These are phyloP conservation scores for Parachaetomium inaequale DNA, from an alignment of 495 filamentous ascomycete genomes.

Conservation along the genomic window DNA sequence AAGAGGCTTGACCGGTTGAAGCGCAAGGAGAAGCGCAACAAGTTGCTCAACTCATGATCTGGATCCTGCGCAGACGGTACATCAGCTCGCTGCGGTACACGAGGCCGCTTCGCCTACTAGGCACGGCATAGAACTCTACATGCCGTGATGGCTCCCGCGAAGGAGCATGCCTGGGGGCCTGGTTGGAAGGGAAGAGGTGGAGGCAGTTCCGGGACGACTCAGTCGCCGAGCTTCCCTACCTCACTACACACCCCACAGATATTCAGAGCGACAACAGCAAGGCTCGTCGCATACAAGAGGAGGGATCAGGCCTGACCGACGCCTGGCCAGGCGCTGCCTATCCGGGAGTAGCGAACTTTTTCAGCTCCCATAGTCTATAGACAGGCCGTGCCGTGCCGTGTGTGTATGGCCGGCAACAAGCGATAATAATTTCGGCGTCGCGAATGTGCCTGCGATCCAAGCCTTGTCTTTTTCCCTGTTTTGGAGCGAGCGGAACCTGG, in stretches of 20 bases:
- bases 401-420: too few species aligned
- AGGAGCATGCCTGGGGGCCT: neutral
- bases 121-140: neutral
- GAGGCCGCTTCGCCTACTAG: neutral
- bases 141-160: neutral
- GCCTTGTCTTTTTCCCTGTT: too few species aligned
- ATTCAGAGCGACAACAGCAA: neutral
- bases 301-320: too few species aligned
- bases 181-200: neutral
- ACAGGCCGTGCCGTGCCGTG: too few species aligned
- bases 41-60: slow-evolving; percentile 81
- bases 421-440: too few species aligned
- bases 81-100: neutral
- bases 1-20: slow-evolving; percentile 91
- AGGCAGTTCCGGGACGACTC: neutral
- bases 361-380: too few species aligned
- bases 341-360: too few species aligned
- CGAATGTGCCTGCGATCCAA: too few species aligned
- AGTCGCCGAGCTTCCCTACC: neutral
- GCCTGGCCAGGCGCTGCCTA: too few species aligned
- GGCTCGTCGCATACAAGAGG: neutral
- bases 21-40: slow-evolving; percentile 96
- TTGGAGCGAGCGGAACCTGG: neutral
- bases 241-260: neutral
- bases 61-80: neutral